Base-by-base conservation (phyloP, 108 stramenopile species). In the Stephanodiscus minutulus region DNA sequence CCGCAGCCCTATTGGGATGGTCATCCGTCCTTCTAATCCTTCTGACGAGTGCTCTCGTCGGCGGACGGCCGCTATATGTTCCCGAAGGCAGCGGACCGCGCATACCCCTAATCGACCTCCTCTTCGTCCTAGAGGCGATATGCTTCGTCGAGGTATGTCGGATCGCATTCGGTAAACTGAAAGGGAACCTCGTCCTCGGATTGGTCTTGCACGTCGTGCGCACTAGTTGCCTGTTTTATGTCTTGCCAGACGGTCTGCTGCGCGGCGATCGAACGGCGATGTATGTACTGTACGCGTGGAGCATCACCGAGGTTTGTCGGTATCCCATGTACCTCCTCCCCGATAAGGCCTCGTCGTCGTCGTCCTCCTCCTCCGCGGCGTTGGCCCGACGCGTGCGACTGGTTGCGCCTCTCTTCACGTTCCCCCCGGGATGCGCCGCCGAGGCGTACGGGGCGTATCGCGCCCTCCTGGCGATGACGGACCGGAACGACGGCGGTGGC, bases 301-400 rank as follows among this genome's bases (percentile, higher is more conserved):
- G 77, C 20, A 17, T 82, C 13, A 82, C 82, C 5, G 84, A 85
- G 54, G 74, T 85, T 5, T 49, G 53, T n/a, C 77, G 84, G 12
- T 85, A 85, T 76, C 84, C 84, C 46, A 85, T 85, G 84, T 85
- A 85, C 49, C 62, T 85, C 29, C 68, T 85, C 50, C 82, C 84
- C 44, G 25, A 68, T 31, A n/a, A n/a, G n/a, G n/a, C n/a, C n/a
- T n/a, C n/a, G n/a, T n/a, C n/a, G n/a, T n/a, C n/a, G n/a, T n/a
- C n/a, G n/a, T n/a, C n/a, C n/a, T n/a, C n/a, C n/a, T n/a, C n/a
- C n/a, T n/a, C n/a, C n/a, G 71, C 73, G 10, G 7, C 35, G 0
- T 17, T 66, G 31, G 68, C 63, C n/a, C 53, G 84, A 53, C 62
- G 37, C 35, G n/a, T 85, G 29, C 73, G 84, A 13, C 60, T 85